phyloP scores from a whole-genome alignment of 805 yeast species.

The Priceomyces melissophilus region DNA sequence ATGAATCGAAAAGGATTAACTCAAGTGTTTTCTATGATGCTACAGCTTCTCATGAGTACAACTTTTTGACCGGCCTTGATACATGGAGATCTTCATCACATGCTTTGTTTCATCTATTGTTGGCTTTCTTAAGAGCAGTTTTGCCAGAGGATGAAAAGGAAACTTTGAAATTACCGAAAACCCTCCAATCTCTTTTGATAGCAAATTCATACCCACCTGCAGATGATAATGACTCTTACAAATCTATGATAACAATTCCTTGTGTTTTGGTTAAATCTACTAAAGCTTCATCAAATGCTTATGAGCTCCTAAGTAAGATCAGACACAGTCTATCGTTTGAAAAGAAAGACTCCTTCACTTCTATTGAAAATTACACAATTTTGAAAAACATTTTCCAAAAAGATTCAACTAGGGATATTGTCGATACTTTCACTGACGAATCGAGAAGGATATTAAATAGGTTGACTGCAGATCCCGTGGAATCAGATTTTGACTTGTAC shows the following conservation, averaged over 20 bases:
- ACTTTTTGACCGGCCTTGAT: conserved; percentile 66
- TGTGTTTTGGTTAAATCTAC: conserved; percentile 58
- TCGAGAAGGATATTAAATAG: conserved; percentile 55
- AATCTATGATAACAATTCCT: conserved; percentile 52
- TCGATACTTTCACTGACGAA: conserved; percentile 68
- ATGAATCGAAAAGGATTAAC: conserved; percentile 29
- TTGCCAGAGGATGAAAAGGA: conserved; percentile 63
- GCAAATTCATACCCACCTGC: conserved; percentile 77
- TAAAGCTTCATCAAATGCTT: conserved; percentile 44
- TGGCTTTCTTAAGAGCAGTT: conserved; percentile 77
- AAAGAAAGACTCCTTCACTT: conserved; percentile 63
- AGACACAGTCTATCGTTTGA: conserved; percentile 60
- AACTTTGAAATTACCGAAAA: conserved; percentile 57
- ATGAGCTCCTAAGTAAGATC: conserved; percentile 53
- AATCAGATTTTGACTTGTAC: conserved; percentile 34
- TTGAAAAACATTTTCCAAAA: conserved; percentile 67
- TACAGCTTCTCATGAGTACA: conserved; percentile 27
- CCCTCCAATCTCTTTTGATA: conserved; percentile 61
- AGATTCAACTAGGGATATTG: conserved; percentile 49
- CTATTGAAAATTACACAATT: conserved; percentile 74
- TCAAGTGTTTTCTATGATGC: conserved; percentile 38
- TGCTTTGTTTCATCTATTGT: conserved; percentile 77
- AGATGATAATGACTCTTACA: conserved; percentile 27
- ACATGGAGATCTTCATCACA: conserved; percentile 80
- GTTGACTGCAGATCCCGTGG: conserved; percentile 32